Percentiles rank a stretch among this genome's conserved stretches.
Conservation (phyloP, 352 stramenopile species). For the Phytophthora multivora region DNA sequence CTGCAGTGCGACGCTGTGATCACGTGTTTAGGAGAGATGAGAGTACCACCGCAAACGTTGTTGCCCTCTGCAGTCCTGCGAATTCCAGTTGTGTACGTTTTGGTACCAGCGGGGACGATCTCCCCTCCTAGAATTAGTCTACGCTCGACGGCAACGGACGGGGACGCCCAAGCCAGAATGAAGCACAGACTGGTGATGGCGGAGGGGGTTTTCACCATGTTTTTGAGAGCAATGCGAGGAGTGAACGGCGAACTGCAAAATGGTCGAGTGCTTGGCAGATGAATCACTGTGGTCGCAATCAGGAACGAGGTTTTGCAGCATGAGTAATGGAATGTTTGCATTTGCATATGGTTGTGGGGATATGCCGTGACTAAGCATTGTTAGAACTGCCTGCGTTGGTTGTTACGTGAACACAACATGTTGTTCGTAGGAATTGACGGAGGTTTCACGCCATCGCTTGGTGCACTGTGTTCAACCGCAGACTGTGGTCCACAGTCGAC, state of each 20-base stretch:
- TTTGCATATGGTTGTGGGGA: too few species aligned
- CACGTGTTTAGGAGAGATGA: conserved; percentile 20
- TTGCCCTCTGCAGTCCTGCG: conserved; percentile 7
- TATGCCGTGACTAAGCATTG: too few species aligned
- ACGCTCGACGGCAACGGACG: conserved; percentile 4
- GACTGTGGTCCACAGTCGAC: too few species aligned
- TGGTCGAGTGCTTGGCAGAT: not conserved
- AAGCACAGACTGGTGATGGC: not conserved
- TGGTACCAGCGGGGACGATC: conserved; percentile 15
- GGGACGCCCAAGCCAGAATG: not conserved
- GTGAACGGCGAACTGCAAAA: conserved; percentile 4
- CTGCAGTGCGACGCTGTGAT: conserved; percentile 25
- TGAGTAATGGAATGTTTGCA: too few species aligned
- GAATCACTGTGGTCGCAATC: not conserved
- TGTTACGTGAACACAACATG: too few species aligned
- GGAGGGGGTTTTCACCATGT: conserved; percentile 5
- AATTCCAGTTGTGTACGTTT: conserved; percentile 25
- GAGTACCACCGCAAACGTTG: conserved; percentile 20
- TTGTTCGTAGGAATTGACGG: too few species aligned
- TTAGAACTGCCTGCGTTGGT: too few species aligned
- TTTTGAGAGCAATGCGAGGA: not conserved
- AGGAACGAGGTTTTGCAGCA: too few species aligned
- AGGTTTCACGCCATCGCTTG: too few species aligned
- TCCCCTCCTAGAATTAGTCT: conserved; percentile 22
- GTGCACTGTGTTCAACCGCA: too few species aligned